Base-by-base conservation (phyloP, 495 filamentous ascomycete genomes). In the Annulohypoxylon nitens region DNA sequence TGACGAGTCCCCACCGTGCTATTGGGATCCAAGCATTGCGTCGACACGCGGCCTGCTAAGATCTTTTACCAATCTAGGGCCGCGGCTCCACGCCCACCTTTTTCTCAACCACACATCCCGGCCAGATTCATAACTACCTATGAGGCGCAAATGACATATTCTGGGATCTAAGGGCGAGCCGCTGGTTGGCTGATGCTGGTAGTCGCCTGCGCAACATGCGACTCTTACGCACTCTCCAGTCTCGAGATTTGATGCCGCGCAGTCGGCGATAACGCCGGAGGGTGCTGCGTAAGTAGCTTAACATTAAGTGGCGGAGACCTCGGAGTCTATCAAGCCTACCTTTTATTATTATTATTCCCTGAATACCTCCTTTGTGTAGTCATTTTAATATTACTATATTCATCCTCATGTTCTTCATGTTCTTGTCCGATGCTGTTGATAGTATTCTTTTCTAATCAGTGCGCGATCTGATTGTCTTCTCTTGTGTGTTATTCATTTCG, bases 31-130 rank as follows among this genome's bases (percentile, higher is more conserved):
- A 47, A 66, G 62, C 69, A 71, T 71, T 61, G 30, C 57, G 55
- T 57, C 11, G 69, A 62, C 69, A 67, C 69, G 69, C 69, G 69
- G 69, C 69, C 69, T 60, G 48, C 18, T 51, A 58, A 72, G 63
- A 72, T 67, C 69, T 50, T 63, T 72, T 51, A 57, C 64, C 58
- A 41, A 67, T 36, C 48, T 57, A 36, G 51, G 48, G 50, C 20
- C 9, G 23, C 37, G 55, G 48, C 63, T 72, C 63, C 63, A 58
- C 57, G 63, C 62, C 69, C 58, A 64, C 63, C 39, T 33, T 60
- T 66, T 67, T 59, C 16, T 34, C 20, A 54, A 45, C 23, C 39
- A 53, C 34, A 14, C 23, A 51, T 50, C 63, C 58, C 41, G 12
- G 37, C 14, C 39, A 14, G 20, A 50, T 36, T 45, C 30, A 67